Conservation (phyloP, 78 protist genomes). For the Protostelium mycophagum region DNA sequence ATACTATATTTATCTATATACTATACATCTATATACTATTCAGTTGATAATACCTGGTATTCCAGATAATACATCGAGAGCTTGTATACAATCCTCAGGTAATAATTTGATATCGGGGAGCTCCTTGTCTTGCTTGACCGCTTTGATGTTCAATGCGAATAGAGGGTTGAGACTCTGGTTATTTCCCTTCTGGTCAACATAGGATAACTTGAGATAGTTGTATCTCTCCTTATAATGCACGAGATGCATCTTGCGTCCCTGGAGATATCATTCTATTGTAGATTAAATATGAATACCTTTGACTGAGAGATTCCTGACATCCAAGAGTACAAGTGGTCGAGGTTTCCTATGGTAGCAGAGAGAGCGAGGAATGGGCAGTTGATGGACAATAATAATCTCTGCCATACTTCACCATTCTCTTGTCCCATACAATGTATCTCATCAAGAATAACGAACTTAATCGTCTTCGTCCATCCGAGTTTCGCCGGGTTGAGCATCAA, state of each 20-base stretch:
- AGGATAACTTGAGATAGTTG: conserved; percentile 39
- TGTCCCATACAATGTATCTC: conserved; percentile 79
- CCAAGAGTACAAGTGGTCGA: conserved; percentile 61
- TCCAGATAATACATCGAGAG: neutral
- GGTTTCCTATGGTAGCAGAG: conserved; percentile 88
- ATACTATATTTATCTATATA: too few relatives aligned
- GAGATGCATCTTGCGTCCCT: conserved; percentile 1
- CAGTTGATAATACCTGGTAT: neutral
- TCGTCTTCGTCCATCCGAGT: conserved; percentile 30
- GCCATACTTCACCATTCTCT: conserved; percentile 72
- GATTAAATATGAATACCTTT: neutral
- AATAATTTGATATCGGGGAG: neutral
- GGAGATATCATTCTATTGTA: conserved; percentile 4
- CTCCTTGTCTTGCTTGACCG: neutral
- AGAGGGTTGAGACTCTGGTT: neutral
- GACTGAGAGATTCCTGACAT: conserved; percentile 2
- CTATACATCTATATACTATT: neutral
- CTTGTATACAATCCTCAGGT: neutral
- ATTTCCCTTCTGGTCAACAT: neutral
- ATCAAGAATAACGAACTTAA: conserved; percentile 80
- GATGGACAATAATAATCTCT: conserved; percentile 50
- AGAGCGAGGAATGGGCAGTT: conserved; percentile 81
- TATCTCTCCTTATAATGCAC: conserved; percentile 37
- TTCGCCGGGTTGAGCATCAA: conserved; percentile 23
- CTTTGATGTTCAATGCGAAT: neutral